Percentiles rank a stretch among this genome's conserved stretches.
Evolutionary conservation across 2,329 filamentous ascomycete species (phyloP).

Genomic region (Colletotrichum noveboracense): DNA sequence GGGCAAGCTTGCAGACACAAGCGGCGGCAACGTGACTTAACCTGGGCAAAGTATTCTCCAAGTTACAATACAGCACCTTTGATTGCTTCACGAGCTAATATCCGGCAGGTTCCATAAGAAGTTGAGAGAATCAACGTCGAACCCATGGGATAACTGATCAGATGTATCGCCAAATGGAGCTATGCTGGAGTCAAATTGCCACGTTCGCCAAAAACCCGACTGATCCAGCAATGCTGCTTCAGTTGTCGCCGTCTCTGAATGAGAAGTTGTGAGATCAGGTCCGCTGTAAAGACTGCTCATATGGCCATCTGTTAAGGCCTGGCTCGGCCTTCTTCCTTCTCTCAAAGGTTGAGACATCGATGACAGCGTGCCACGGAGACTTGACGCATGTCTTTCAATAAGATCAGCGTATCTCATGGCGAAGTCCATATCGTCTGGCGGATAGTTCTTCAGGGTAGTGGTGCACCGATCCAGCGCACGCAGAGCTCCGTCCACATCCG

Average conservation of each 20-base stretch:
- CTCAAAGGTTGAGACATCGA: background rate
- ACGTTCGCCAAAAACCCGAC: background rate
- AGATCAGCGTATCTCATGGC: conserved; percentile 26
- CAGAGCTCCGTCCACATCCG: conserved; percentile 21
- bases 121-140: conserved; percentile 15
- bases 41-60: background rate
- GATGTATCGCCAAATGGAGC: background rate
- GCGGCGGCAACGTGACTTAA: background rate
- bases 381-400: conserved; percentile 24
- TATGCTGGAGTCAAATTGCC: conserved; percentile 3
- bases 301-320: background rate
- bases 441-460: conserved; percentile 4
- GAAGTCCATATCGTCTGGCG: conserved; percentile 29
- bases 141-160: background rate
- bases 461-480: conserved; percentile 23
- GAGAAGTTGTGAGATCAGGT: background rate
- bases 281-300: background rate
- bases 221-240: background rate
- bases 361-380: background rate
- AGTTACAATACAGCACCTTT: background rate
- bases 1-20: background rate
- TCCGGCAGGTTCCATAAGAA: conserved; percentile 11
- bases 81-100: background rate
- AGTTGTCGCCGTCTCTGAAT: background rate
- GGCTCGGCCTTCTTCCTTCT: background rate